Evolutionary conservation across 2,329 filamentous ascomycete species (phyloP).

Genomic region (Colletotrichum sansevieriae): DNA sequence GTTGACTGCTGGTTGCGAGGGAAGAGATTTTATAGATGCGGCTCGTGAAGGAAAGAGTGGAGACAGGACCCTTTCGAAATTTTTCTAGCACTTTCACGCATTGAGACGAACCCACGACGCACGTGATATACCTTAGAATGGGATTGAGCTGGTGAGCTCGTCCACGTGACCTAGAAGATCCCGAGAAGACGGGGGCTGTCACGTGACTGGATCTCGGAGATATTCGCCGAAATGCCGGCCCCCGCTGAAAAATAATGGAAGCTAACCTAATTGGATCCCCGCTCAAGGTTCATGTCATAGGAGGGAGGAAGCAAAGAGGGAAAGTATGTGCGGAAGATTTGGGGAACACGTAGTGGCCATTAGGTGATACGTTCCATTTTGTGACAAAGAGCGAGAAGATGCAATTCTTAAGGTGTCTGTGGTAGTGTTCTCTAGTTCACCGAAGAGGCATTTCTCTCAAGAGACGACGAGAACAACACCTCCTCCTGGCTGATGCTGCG

Average conservation of each 20-base stretch:
- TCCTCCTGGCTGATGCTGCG: slow-evolving; percentile 4
- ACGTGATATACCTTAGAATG: not conserved
- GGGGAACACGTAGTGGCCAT: slow-evolving; percentile 40
- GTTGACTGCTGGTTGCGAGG: not conserved
- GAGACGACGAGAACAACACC: not conserved
- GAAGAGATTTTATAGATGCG: slow-evolving; percentile 38
- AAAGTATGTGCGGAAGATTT: slow-evolving; percentile 21
- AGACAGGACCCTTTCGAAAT: slow-evolving; percentile 24
- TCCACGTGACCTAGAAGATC: slow-evolving; percentile 15
- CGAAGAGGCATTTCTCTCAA: slow-evolving; percentile 13
- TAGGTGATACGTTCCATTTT: slow-evolving; percentile 12
- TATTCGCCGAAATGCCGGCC: slow-evolving; percentile 31
- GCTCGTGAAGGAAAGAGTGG: slow-evolving; percentile 37
- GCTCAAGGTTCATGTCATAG: slow-evolving; percentile 35
- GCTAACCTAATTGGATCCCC: slow-evolving; percentile 24
- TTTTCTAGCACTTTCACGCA: slow-evolving; percentile 28
- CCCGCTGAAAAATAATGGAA: slow-evolving; percentile 3
- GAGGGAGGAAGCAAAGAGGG: not conserved
- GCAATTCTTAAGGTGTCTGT: slow-evolving; percentile 24
- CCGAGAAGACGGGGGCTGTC: no score
- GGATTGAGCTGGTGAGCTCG: not conserved
- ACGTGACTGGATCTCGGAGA: slow-evolving; percentile 13
- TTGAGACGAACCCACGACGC: not conserved
- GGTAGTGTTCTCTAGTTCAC: not conserved
- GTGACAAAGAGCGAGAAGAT: slow-evolving; percentile 2